A percentile compares a stretch with the other conserved stretches of the same genome.
phyloP scores from a whole-genome alignment of 352 stramenopile genomes.

The Phytopythium kandeliae region DNA sequence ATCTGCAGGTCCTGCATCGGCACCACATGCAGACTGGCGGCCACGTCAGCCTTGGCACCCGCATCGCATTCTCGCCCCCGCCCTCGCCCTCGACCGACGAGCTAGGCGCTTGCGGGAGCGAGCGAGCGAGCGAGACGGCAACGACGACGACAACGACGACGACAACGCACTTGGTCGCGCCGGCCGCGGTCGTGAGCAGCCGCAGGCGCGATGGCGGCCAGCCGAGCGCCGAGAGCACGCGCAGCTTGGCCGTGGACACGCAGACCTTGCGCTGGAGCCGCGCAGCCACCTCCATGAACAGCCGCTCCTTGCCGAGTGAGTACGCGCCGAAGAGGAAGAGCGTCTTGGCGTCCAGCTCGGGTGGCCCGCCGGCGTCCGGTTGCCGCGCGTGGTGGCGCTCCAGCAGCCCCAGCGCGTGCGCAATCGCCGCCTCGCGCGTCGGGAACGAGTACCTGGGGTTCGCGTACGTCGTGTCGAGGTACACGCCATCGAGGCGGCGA shows the following conservation, averaged over 20 bases:
- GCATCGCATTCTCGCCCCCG: too few relatives aligned
- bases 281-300: conserved; percentile 94
- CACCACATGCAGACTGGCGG: conserved; percentile 90
- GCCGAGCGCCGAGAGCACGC: conserved; percentile 84
- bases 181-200: conserved; percentile 83
- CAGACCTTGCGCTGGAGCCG: conserved; percentile 68
- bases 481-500: conserved; percentile 72
- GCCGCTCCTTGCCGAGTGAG: conserved; percentile 95
- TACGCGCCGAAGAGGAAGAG: conserved; percentile 96
- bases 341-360: conserved; percentile 38
- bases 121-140: neutral
- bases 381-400: conserved; percentile 30
- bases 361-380: neutral
- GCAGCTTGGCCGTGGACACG: conserved; percentile 70
- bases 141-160: too few relatives aligned
- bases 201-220: conserved; percentile 78
- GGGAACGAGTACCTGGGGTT: conserved; percentile 93
- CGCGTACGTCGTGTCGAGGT: conserved; percentile 97
- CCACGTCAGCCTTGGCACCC: too few relatives aligned
- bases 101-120: too few relatives aligned
- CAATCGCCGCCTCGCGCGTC: conserved; percentile 73
- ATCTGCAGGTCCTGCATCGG: conserved; percentile 92
- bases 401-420: conserved; percentile 57
- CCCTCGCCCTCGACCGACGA: too few relatives aligned
- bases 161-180: conserved; percentile 68